Base-by-base conservation (phyloP, 225 moss, liverwort and hornwort genomes). In the Lunularia cruciata region DNA sequence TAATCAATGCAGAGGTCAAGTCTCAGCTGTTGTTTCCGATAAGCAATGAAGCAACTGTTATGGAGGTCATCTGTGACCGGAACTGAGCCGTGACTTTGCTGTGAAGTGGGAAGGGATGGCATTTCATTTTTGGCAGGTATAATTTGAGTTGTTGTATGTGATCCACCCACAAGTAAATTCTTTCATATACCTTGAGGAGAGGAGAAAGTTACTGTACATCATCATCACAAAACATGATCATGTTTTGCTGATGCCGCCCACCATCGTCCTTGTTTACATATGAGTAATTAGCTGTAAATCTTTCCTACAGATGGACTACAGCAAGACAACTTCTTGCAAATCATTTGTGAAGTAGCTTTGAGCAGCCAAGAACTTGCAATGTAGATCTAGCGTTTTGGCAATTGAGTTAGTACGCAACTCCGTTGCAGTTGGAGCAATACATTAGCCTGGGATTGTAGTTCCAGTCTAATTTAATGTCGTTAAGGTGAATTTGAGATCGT, bases 381-480 rank as follows among this genome's bases (percentile, higher is more conserved):
- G 49, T 48, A 67, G 33, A 23, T 67, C 37, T 66, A 66, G 47
- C 67, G 34, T 67, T 66, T 67, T 67, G 34, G 35, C 22, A 36
- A 19, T 4, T 34, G 47, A 49, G 13, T 45, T 23, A 49, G 67
- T 67, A 9, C 51, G 35, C 67, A 66, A 34, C 65, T 49, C 64
- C 15, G 10, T 8, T 7, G 49, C 35, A 48, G 18, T 31, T 51
- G 34, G 51, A 40, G 26, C 19, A 36, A 16, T 40, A 10, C 43
- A 26, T 19, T 19, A 49, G n/a, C 13, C 22, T 18, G 35, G 65
- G 35, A 34, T 2, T n/a, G 11, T 1, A 0, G 28, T 28, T 65
- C 28, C 27, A 32, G 6, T 28, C 28, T 32, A 0, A 18, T 65
- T 47, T 32, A 28, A 63, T 23, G 26, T 43, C 30, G 43, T 40